Conservation (phyloP, 768 basidiomycete genomes). For the Sporobolomyces phaffii region DNA sequence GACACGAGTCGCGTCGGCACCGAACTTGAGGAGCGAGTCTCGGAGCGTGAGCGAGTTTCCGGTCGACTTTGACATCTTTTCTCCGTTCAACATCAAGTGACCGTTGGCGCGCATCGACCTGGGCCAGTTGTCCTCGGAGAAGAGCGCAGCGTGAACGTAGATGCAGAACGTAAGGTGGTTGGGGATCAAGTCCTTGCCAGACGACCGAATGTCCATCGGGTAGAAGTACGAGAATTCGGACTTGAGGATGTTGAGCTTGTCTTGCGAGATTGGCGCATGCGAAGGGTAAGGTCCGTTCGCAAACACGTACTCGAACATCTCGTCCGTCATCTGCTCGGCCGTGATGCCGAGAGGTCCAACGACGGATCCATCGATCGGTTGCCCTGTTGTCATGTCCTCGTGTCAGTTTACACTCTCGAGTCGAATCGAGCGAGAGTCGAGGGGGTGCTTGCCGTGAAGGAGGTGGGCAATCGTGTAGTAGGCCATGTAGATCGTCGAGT, state of each 20-base stretch:
- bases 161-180: constrained; percentile 91
- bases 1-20: constrained; percentile 88
- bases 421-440: no score
- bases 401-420: no score
- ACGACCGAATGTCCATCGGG: constrained; percentile 94
- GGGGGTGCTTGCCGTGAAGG: constrained; percentile 88
- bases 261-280: constrained; percentile 59
- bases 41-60: constrained; percentile 89
- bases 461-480: constrained; percentile 93
- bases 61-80: constrained; percentile 97
- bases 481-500: constrained; percentile 97
- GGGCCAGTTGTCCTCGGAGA: constrained; percentile 84
- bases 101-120: constrained; percentile 89
- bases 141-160: constrained; percentile 92
- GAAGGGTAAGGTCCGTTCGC: constrained; percentile 54
- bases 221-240: constrained; percentile 95
- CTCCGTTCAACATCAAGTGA: constrained; percentile 91
- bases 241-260: constrained; percentile 76
- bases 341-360: constrained; percentile 78
- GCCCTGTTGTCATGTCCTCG: no score
- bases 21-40: constrained; percentile 87
- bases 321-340: constrained; percentile 91
- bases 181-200: constrained; percentile 91
- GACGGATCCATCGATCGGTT: constrained; percentile 64
- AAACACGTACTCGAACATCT: constrained; percentile 93